These are phyloP conservation scores for Cercospora brassicicola DNA, from an alignment of 2,329 filamentous ascomycete species.

Conservation along the genomic window DNA sequence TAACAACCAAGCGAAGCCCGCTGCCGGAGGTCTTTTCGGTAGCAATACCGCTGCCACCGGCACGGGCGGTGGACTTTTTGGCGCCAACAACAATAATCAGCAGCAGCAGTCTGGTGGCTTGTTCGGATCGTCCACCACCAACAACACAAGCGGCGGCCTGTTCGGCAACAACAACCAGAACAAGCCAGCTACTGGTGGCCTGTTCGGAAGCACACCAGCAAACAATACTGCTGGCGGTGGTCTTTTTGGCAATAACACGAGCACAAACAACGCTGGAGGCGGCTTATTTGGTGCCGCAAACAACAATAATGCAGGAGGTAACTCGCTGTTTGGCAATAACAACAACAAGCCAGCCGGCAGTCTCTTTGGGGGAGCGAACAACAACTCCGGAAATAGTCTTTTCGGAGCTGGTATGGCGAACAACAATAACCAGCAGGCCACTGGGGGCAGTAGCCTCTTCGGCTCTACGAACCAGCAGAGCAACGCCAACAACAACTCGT, in stretches of 20 bases:
- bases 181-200: conserved; percentile 24
- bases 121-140: conserved; percentile 32
- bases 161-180: conserved; percentile 36
- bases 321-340: conserved; percentile 37
- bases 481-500: conserved; percentile 46
- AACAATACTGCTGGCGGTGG: conserved; percentile 41
- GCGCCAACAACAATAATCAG: conserved; percentile 23
- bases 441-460: conserved; percentile 43
- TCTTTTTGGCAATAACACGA: conserved; percentile 40
- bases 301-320: conserved; percentile 29
- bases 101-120: conserved; percentile 25
- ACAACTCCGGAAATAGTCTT: conserved; percentile 37
- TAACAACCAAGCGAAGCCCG: conserved; percentile 21
- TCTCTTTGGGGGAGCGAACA: conserved; percentile 45
- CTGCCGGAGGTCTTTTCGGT: conserved; percentile 42
- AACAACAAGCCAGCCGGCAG: conserved; percentile 45
- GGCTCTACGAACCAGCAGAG: conserved; percentile 42
- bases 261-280: conserved; percentile 30
- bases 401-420: conserved; percentile 38
- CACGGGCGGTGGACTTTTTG: conserved; percentile 36
- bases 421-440: conserved; percentile 43
- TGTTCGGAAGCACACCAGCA: conserved; percentile 45
- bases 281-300: conserved; percentile 42
- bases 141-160: conserved; percentile 35
- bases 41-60: conserved; percentile 34